Evolutionary conservation across 2,329 filamentous ascomycete species (phyloP), one percentile per base, ranked within the genome.

Genomic region (Triangularia verruculosa): DNA sequence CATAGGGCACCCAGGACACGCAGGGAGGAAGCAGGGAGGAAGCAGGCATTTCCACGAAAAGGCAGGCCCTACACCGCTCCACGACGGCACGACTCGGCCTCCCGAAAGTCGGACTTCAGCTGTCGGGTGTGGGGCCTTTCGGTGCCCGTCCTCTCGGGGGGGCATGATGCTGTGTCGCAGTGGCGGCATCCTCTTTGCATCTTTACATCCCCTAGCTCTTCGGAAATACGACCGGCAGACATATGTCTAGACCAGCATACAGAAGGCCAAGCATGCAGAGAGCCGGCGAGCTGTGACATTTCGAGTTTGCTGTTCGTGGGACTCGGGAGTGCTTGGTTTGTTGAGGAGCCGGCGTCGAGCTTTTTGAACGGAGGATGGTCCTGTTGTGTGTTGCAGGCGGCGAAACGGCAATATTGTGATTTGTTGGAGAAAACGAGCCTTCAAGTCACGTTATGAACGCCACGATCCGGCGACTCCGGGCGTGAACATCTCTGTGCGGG

Each of bases 131-230:
- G 57, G 34, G 57, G 57, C 13, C 25, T 20, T 28, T 43, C 32
- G 57, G 24, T 30, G 39, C n/a, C 39, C 57, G 39, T 59, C 34
- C 30, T 8, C 17, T 15, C 30, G n/a, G n/a, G 57, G 57, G n/a
- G 57, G 57, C 57, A 58, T 30, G 43, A 61, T 61, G 67, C 47
- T 61, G 67, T 67, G 66, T 58, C 56, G 53, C 55, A 39, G 59
- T 66, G 65, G 65, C 63, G 57, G 32, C 57, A 57, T 57, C 27
- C 24, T 57, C 56, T 34, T 28, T 47, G 34, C 30, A 30, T 57
- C 56, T 34, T 28, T 47, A 25, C 30, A 30, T 54, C 4, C 25
- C 27, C 51, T 28, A 54, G 51, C 39, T 54, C n/a, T 53, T 22
- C 61, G 13, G 28, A 32, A 54, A 54, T 30, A 43, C 24, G 53